Percentiles rank a stretch among this genome's conserved stretches.
phyloP scores from a whole-genome alignment of 139 green algal species.

The Astrephomene gubernaculifera region DNA sequence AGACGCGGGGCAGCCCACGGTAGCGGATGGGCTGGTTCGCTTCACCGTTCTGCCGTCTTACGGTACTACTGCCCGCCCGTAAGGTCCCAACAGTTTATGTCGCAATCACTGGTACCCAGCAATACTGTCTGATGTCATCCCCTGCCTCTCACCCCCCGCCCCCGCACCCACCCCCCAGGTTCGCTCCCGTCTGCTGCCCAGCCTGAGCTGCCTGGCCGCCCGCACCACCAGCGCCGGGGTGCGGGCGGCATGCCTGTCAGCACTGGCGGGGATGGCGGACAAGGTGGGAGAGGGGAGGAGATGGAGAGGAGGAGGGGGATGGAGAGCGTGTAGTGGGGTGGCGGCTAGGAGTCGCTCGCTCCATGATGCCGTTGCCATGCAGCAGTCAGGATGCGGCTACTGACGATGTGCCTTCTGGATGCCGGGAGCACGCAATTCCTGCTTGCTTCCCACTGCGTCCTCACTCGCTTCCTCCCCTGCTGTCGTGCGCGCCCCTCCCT shows the following conservation, averaged over 20 bases:
- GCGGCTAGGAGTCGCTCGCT: neutral
- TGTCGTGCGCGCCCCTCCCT: neutral
- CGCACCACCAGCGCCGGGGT: constrained; percentile 75
- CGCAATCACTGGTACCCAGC: neutral
- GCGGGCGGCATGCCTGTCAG: constrained; percentile 63
- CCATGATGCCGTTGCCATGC: neutral
- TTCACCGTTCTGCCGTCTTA: neutral
- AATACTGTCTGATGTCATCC: neutral
- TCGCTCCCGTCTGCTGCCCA: neutral
- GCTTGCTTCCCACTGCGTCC: neutral
- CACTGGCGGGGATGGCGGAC: constrained; percentile 59
- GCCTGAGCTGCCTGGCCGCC: neutral
- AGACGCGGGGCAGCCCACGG: too few relatives aligned
- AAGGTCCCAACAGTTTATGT: neutral
- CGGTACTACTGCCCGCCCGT: neutral
- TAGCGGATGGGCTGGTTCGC: neutral
- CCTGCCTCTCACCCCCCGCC: neutral
- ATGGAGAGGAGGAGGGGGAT: neutral
- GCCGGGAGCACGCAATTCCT: too few relatives aligned
- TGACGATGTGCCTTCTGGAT: neutral
- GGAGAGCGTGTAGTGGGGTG: neutral
- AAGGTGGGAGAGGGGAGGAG: neutral
- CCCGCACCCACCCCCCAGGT: neutral
- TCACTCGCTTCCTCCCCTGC: neutral
- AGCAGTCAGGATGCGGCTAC: too few relatives aligned